Evolutionary conservation across 2,329 filamentous ascomycete species (phyloP).

Genomic region (Polychaeton citri): DNA sequence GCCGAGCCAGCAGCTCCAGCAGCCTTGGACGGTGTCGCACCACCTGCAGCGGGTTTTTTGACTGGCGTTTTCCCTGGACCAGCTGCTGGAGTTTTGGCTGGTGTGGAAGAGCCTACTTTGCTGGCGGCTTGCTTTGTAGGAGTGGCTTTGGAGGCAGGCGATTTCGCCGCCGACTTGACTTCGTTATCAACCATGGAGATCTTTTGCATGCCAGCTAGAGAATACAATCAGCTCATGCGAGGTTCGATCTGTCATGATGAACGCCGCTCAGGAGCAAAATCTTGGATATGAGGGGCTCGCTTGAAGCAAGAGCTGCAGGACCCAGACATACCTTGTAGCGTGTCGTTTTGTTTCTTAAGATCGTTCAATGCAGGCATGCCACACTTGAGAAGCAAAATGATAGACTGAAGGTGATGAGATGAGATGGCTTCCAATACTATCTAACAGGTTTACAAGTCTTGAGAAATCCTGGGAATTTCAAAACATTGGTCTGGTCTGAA

Average conservation of each 20-base stretch:
- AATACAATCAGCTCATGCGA: too few species aligned
- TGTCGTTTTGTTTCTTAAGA: constrained; percentile 29
- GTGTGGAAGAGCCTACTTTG: constrained; percentile 2
- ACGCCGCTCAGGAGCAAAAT: not conserved
- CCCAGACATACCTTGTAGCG: too few species aligned
- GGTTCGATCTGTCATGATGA: constrained; percentile 3
- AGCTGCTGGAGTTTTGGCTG: constrained; percentile 6
- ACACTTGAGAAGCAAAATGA: too few species aligned
- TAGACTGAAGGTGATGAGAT: too few species aligned
- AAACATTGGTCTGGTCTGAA: too few species aligned
- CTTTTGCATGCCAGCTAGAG: constrained; percentile 16
- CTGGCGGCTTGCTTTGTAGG: constrained; percentile 6
- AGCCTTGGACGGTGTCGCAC: constrained; percentile 10
- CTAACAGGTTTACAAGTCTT: too few species aligned
- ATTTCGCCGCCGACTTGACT: constrained; percentile 11
- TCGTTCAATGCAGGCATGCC: constrained; percentile 16
- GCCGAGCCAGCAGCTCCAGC: constrained; percentile 12
- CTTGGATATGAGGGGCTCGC: not conserved
- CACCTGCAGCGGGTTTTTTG: constrained; percentile 10
- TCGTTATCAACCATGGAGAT: constrained; percentile 23
- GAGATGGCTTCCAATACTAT: too few species aligned
- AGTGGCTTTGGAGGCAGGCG: constrained; percentile 3
- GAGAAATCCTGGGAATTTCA: too few species aligned
- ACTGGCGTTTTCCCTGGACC: constrained; percentile 6
- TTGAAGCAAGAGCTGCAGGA: constrained; percentile 4